Conservation (phyloP, 176 grass and related monocot genomes). For the Typha latifolia region DNA sequence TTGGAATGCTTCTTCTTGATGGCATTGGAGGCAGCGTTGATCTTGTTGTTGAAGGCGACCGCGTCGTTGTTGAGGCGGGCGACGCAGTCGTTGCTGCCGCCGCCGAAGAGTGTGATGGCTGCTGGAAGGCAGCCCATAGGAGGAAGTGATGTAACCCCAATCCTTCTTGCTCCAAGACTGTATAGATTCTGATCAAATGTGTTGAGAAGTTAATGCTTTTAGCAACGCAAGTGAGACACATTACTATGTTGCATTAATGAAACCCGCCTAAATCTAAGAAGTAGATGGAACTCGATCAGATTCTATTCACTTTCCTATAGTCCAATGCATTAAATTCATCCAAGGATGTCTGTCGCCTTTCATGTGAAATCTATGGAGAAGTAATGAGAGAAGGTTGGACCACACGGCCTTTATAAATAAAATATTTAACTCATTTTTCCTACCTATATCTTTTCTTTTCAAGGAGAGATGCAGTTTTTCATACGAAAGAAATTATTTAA, state of each 20-base stretch:
- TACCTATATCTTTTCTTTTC: too few species aligned
- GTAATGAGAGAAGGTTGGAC: too few species aligned
- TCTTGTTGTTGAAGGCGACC: constrained; percentile 57
- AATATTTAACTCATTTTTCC: too few species aligned
- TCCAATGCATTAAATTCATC: too few species aligned
- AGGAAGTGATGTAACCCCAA: constrained; percentile 84
- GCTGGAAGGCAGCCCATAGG: constrained; percentile 81
- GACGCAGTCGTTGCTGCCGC: constrained; percentile 41
- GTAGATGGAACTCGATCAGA: too few species aligned
- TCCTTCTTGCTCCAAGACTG: constrained; percentile 54
- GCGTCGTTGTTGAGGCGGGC: constrained; percentile 69
- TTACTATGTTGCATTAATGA: constrained; percentile 10
- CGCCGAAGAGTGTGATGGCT: constrained; percentile 59
- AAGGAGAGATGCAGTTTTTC: too few species aligned
- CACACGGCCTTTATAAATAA: too few species aligned
- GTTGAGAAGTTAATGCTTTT: not conserved
- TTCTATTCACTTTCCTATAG: too few species aligned
- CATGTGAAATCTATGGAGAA: too few species aligned
- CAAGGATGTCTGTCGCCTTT: too few species aligned
- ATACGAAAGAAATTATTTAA: too few species aligned
- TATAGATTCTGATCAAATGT: constrained; percentile 46
- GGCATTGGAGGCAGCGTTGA: constrained; percentile 32
- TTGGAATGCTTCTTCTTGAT: constrained; percentile 35
- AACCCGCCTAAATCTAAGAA: not conserved
- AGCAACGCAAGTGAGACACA: not conserved